Percentiles rank a stretch among this genome's conserved stretches.
Conservation (phyloP, 768 basidiomycete genomes). For the Hygrocybe coccinea region DNA sequence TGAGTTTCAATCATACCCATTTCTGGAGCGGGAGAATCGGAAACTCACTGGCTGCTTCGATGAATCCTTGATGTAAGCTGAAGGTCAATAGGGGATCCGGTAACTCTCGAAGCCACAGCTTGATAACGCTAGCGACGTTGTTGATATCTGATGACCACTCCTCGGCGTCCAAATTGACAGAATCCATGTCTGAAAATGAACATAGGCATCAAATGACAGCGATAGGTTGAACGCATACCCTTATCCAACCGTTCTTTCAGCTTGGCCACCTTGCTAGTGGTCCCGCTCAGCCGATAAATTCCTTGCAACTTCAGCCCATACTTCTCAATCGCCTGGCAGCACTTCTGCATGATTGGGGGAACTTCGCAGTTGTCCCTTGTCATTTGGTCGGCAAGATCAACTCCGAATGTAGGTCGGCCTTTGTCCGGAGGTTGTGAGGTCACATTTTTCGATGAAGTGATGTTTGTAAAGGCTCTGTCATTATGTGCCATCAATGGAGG, state of each 20-base stretch:
- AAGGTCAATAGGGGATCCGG: slow-evolving; percentile 89
- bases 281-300: slow-evolving; percentile 91
- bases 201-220: background rate
- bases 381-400: slow-evolving; percentile 93
- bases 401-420: slow-evolving; percentile 82
- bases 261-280: slow-evolving; percentile 76
- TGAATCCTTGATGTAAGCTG: slow-evolving; percentile 82
- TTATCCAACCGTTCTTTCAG: slow-evolving; percentile 81
- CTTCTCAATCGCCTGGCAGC: slow-evolving; percentile 87
- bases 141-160: slow-evolving; percentile 96
- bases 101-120: slow-evolving; percentile 93
- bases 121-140: slow-evolving; percentile 89
- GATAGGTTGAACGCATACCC: slow-evolving; percentile 41
- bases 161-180: slow-evolving; percentile 78
- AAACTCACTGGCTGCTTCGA: slow-evolving; percentile 87
- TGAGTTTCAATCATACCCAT: background rate
- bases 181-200: slow-evolving; percentile 60
- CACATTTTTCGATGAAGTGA: slow-evolving; percentile 7
- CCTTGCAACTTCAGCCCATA: slow-evolving; percentile 81
- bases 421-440: slow-evolving; percentile 38
- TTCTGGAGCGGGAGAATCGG: background rate
- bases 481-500: slow-evolving; percentile 53
- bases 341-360: slow-evolving; percentile 82
- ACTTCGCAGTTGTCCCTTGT: slow-evolving; percentile 85
- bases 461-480: slow-evolving; percentile 17